A percentile compares a stretch with the other conserved stretches of the same genome.
Evolutionary conservation across 306 rosid genomes (phyloP).

Genomic region (Morella rubra): DNA sequence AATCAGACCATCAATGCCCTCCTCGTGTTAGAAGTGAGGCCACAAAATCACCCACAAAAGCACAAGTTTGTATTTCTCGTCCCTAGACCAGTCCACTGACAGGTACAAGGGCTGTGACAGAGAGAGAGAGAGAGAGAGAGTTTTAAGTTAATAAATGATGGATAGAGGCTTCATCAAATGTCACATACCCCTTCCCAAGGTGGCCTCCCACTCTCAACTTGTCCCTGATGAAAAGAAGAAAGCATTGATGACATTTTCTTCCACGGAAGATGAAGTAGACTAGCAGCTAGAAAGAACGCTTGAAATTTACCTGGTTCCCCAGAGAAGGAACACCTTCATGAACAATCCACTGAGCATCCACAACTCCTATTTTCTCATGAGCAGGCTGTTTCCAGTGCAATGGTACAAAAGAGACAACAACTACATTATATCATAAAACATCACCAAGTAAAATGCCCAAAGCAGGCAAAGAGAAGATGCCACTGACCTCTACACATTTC

Average conservation of each 20-base stretch:
- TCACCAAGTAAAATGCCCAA: background rate
- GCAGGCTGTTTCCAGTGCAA: slow-evolving; percentile 52
- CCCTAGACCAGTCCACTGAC: background rate
- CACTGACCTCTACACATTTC: slow-evolving; percentile 67
- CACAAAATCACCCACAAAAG: background rate
- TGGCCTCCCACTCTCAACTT: slow-evolving; percentile 48
- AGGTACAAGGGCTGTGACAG: background rate
- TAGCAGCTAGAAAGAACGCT: background rate
- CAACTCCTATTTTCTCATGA: slow-evolving; percentile 86
- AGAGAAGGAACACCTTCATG: slow-evolving; percentile 88
- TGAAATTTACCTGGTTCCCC: slow-evolving; percentile 63
- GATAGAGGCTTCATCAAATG: slow-evolving; percentile 2
- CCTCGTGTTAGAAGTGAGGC: background rate
- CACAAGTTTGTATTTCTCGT: too few species aligned
- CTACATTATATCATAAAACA: background rate
- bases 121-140: background rate
- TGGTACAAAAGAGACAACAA: slow-evolving; percentile 4
- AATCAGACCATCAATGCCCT: slow-evolving; percentile 2
- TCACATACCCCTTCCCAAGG: slow-evolving; percentile 86
- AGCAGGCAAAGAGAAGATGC: background rate
- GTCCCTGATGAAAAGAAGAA: slow-evolving; percentile 48
- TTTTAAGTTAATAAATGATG: background rate
- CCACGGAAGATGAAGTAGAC: slow-evolving; percentile 1
- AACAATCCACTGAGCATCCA: slow-evolving; percentile 82
- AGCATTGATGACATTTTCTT: background rate